Evolutionary conservation across 495 filamentous ascomycete genomes (phyloP).

Genomic region (Hypoxylon fuscum): DNA sequence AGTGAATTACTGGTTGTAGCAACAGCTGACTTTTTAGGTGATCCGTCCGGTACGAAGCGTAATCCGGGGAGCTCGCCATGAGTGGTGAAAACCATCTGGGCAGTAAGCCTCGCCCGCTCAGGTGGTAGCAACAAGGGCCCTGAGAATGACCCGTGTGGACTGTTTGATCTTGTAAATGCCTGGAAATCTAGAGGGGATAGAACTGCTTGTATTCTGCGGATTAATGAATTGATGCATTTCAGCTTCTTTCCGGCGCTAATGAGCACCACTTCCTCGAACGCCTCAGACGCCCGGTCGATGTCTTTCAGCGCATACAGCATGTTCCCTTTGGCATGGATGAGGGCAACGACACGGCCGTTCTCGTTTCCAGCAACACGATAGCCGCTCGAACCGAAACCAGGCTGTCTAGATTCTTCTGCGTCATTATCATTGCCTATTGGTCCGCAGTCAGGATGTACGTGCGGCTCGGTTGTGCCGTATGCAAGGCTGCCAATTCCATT

Average conservation of each 20-base stretch:
- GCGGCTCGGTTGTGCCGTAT: constrained; percentile 11
- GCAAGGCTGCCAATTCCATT: background rate
- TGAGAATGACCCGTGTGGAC: constrained; percentile 19
- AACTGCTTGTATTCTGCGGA: constrained; percentile 80
- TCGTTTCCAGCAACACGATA: constrained; percentile 88
- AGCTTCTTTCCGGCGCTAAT: constrained; percentile 81
- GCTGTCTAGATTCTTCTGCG: constrained; percentile 56
- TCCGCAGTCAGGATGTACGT: constrained; percentile 9
- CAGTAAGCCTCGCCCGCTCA: constrained; percentile 83
- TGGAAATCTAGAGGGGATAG: constrained; percentile 59
- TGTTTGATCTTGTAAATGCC: constrained; percentile 39
- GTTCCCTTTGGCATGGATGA: constrained; percentile 97
- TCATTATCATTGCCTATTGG: constrained; percentile 49
- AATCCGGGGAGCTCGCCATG: constrained; percentile 87
- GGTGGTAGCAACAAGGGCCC: constrained; percentile 79
- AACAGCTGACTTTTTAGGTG: constrained; percentile 80
- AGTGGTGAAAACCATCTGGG: constrained; percentile 81
- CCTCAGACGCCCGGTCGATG: constrained; percentile 80
- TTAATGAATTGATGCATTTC: constrained; percentile 79
- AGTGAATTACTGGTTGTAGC: constrained; percentile 96
- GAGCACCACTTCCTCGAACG: constrained; percentile 94
- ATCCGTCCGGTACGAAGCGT: constrained; percentile 74
- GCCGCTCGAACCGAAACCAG: constrained; percentile 82
- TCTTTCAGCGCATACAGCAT: constrained; percentile 95
- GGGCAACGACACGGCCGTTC: constrained; percentile 90